Base-by-base conservation (phyloP, 2,329 filamentous ascomycete genomes). In the Bipolaris zeicola region DNA sequence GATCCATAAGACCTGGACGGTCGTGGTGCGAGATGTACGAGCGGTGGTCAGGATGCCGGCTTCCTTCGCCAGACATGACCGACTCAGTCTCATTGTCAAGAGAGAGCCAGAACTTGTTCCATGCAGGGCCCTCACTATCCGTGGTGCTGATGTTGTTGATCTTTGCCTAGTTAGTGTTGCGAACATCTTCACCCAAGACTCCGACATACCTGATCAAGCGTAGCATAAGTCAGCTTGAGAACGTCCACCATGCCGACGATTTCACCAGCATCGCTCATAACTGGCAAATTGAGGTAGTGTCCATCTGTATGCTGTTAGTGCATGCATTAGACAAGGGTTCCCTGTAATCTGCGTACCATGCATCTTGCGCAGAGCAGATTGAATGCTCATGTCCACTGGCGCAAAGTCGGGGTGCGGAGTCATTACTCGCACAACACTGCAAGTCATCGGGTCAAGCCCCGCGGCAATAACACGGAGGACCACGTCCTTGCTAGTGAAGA, bases 191-290 rank as follows among this genome's bases (percentile, higher is more conserved):
- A 44, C n/a, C 26, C 5, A 37, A 3, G 20, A 6, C 6, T 16
- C 28, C 13, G 20, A 45, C 77, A 50, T 78, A 96, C 92, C 81
- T 97, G 94, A 78, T 99, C 95, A 50, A 99, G 85, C 5, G 95
- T 99, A 47, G 95, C 95, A 78, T 99, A 99, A 20, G 95, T 99
- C 71, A 99, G 84, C 81, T 98, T 98, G 61, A 99, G 86, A 57
- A 99, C 95, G 77, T 99, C 95, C 24, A 99, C 95, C 95, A 99
- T 99, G 70, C 95, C 95, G 56, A 99, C 95, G 72, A 99, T 99
- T 78, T 99, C 95, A 63, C 94, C 95, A 60, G 86, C 85, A 65
- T 96, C 92, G 77, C 97, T 97, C 95, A 99, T 99, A 61, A 99
- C 95, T 7, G 95, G 95, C 42, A 99, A 82, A 77, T 99, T 99